Percentiles rank a stretch among this genome's conserved stretches.
Evolutionary conservation across 2,329 filamentous ascomycete species (phyloP).

Genomic region (Neopestalotiopsis sp.): DNA sequence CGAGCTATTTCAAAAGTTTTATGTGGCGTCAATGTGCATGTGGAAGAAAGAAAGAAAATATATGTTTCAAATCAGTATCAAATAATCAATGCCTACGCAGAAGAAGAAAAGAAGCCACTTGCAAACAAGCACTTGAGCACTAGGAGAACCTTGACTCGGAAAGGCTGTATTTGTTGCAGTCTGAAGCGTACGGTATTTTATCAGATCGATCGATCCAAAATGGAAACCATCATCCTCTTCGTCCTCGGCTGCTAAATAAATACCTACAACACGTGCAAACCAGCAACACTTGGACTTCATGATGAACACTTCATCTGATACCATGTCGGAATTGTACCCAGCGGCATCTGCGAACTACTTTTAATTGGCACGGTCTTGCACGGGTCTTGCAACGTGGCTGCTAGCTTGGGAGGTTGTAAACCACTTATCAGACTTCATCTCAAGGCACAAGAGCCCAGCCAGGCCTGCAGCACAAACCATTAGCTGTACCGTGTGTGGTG

Average conservation of each 20-base stretch:
- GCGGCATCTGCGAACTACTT: neutral
- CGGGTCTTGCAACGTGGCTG: slow-evolving; percentile 2
- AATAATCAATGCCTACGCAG: neutral
- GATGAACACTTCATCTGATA: neutral
- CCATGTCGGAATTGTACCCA: neutral
- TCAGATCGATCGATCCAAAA: neutral
- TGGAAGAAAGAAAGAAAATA: neutral
- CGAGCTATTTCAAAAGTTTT: neutral
- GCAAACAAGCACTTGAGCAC: too few relatives aligned
- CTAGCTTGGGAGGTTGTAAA: neutral
- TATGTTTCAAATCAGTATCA: neutral
- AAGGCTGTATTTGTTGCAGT: too few relatives aligned
- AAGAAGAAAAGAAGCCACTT: too few relatives aligned
- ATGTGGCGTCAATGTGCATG: neutral
- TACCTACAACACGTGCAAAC: neutral
- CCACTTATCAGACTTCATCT: slow-evolving; percentile 4
- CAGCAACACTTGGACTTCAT: neutral
- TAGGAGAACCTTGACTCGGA: too few relatives aligned
- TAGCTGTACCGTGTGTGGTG: neutral
- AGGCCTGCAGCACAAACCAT: neutral
- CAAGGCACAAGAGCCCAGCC: neutral
- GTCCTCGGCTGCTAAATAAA: neutral
- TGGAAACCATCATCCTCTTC: neutral
- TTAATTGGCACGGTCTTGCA: slow-evolving; percentile 1
- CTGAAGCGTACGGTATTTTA: too few relatives aligned